These are phyloP conservation scores for Chrysoporthe deuterocubensis DNA, from an alignment of 2,329 filamentous ascomycete genomes.

Conservation along the genomic window DNA sequence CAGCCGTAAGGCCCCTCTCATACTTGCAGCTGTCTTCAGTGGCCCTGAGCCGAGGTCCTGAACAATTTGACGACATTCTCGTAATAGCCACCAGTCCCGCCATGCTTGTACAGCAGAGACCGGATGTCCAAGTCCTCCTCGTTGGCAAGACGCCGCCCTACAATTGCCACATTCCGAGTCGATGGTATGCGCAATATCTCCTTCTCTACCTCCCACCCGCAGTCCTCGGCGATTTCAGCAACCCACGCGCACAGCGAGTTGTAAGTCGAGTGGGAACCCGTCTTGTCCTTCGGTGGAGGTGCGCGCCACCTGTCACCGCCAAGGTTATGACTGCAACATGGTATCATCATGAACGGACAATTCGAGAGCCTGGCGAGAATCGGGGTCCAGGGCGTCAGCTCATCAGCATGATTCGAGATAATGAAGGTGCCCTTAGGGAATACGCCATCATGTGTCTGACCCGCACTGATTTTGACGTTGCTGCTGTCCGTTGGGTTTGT, in stretches of 20 bases:
- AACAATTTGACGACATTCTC: slow-evolving; percentile 67
- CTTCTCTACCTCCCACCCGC: slow-evolving; percentile 77
- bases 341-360: slow-evolving; percentile 88
- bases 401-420: slow-evolving; percentile 95
- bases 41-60: slow-evolving; percentile 47
- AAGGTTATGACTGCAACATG: slow-evolving; percentile 91
- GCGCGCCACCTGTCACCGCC: slow-evolving; percentile 76
- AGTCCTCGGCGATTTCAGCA: slow-evolving; percentile 67
- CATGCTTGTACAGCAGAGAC: slow-evolving; percentile 54
- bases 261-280: slow-evolving; percentile 70
- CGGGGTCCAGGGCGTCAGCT: slow-evolving; percentile 95
- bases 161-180: slow-evolving; percentile 81
- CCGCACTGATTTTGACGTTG: slow-evolving; percentile 30
- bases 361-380: slow-evolving; percentile 76
- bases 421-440: slow-evolving; percentile 84
- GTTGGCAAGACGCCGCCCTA: slow-evolving; percentile 61
- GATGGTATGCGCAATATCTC: slow-evolving; percentile 91
- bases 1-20: background rate
- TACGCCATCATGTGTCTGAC: slow-evolving; percentile 58
- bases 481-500: slow-evolving; percentile 24
- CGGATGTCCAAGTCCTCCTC: slow-evolving; percentile 44
- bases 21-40: slow-evolving; percentile 35
- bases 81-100: slow-evolving; percentile 60
- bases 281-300: slow-evolving; percentile 54
- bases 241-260: slow-evolving; percentile 83